Base-by-base conservation (phyloP, 805 yeast species). In the Candida xiaguanensis region DNA sequence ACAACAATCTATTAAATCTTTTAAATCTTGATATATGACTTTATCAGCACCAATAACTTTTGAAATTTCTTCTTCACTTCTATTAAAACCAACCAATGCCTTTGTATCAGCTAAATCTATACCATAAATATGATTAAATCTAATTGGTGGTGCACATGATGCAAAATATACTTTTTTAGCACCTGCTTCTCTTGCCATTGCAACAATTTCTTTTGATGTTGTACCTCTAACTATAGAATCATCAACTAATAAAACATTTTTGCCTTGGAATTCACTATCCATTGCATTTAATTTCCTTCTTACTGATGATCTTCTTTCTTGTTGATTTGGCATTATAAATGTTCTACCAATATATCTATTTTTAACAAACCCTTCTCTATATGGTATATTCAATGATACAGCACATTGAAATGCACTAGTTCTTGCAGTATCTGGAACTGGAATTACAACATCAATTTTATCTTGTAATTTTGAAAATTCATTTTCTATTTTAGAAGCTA, bases 121-220 rank as follows among this genome's bases (percentile, higher is more conserved):
- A 60, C 99, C 99, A 61, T 93, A 93, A 43, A 93, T 88, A 59
- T 93, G 99, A 67, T 93, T 93, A 65, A 72, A 80, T 63, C 99
- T 79, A 53, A 93, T 93, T n/a, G 97, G 95, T 20, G 99, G 99
- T 12, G 99, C 95, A 56, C 97, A 93, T 18, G 95, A 86, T 0
- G 99, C 99, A 61, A 93, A 84, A 59, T 78, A 91, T n/a, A 93
- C 99, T 52, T 80, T 83, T 45, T 77, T 81, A 32, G 99, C 99
- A 42, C 99, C 99, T 4, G 98, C 96, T 62, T 93, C 99, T 52
- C 85, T 77, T n/a, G 99, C 99, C 99, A 93, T 93, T 49, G 81
- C 84, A 24, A 93, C 95, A 49, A 93, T 93, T 67, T 93, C 99
- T 60, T 79, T 85, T 5, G 97, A 89, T 2, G 99, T 93, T 15